These are phyloP conservation scores for Agarophyton chilense DNA, from an alignment of 23 red algal genomes.

Conservation along the genomic window DNA sequence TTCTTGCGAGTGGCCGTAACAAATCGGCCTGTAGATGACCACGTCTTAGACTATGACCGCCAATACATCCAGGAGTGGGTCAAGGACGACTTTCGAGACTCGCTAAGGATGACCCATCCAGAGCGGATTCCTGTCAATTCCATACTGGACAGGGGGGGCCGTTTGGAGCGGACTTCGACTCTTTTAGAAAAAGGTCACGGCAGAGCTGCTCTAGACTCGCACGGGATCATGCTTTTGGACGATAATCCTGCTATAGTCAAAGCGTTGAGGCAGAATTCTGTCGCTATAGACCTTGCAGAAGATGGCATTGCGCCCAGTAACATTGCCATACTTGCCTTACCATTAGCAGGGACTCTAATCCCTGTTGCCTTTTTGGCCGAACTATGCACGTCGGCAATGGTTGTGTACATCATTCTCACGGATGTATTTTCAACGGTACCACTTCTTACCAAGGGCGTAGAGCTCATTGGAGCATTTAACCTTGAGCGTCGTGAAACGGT, in stretches of 20 bases:
- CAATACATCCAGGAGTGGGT: conserved; percentile 2
- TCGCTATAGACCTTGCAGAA: conserved; percentile 20
- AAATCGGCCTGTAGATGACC: not conserved
- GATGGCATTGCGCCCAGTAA: conserved; percentile 26
- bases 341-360: conserved; percentile 24
- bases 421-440: conserved; percentile 38
- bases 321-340: conserved; percentile 33
- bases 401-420: conserved; percentile 46
- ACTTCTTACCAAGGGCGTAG: conserved; percentile 37
- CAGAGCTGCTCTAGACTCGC: not conserved
- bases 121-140: not conserved
- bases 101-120: not conserved
- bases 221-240: not conserved
- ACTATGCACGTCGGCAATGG: not conserved
- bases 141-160: not conserved
- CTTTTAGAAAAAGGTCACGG: not conserved
- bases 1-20: not conserved
- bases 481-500: conserved; percentile 10
- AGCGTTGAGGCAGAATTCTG: conserved; percentile 1
- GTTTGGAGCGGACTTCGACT: not conserved
- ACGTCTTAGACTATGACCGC: conserved; percentile 1
- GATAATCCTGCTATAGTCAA: not conserved
- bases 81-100: not conserved
- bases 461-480: not conserved
- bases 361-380: conserved; percentile 41